A percentile compares a stretch with the other conserved stretches of the same genome.
phyloP scores from a whole-genome alignment of 75 land plant genomes.

The Selaginella moellendorffii region DNA sequence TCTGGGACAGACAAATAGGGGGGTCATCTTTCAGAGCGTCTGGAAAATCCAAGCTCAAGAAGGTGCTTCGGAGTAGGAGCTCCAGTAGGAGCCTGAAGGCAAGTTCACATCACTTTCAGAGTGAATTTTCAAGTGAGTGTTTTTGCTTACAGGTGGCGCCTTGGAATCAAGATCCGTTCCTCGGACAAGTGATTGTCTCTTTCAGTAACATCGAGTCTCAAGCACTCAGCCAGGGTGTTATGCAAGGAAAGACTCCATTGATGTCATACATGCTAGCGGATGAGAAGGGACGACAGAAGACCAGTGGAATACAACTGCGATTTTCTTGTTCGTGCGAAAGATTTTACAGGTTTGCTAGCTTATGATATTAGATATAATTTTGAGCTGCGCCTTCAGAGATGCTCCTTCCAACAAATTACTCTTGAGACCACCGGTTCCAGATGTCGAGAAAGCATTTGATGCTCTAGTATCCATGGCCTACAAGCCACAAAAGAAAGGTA shows the following conservation, averaged over 20 bases:
- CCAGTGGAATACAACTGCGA: constrained; percentile 12
- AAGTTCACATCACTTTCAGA: no score
- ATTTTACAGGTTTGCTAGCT: constrained; percentile 5
- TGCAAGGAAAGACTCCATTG: constrained; percentile 15
- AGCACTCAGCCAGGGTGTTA: constrained; percentile 16
- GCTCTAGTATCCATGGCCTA: constrained; percentile 8
- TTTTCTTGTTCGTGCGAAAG: constrained; percentile 16
- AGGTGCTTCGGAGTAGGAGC: neutral
- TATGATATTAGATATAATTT: neutral
- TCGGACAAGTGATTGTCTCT: constrained; percentile 13
- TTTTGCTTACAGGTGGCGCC: neutral
- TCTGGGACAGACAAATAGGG: constrained; percentile 16
- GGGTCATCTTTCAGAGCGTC: neutral
- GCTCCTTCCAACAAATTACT: constrained; percentile 13
- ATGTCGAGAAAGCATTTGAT: constrained; percentile 15
- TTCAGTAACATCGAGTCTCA: constrained; percentile 19
- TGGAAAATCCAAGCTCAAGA: neutral
- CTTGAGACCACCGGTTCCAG: constrained; percentile 14
- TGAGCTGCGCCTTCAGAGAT: constrained; percentile 10
- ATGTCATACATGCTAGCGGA: constrained; percentile 15
- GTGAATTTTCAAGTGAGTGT: neutral
- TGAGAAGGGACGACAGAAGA: constrained; percentile 10
- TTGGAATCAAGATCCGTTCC: constrained; percentile 15
- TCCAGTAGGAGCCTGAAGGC: neutral
- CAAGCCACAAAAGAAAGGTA: constrained; percentile 14